Percentiles rank a stretch among this genome's conserved stretches.
Evolutionary conservation across 441 rosid species (phyloP).

Genomic region (Corymbia calophylla): DNA sequence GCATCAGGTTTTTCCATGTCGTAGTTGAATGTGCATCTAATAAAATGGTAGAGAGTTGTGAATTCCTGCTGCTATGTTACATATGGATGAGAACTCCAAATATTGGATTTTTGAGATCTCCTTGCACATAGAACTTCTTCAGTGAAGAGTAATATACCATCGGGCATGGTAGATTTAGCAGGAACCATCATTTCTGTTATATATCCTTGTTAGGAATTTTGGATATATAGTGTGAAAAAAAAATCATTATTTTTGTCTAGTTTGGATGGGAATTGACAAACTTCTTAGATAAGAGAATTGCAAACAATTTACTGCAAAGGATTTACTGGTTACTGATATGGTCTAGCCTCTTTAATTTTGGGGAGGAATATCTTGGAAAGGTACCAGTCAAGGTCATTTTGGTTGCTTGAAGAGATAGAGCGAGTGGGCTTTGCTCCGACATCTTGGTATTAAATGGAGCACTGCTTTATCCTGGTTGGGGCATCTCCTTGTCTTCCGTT

Average conservation of each 20-base stretch:
- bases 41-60: background rate
- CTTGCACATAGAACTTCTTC: background rate
- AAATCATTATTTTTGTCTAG: background rate
- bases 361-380: background rate
- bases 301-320: background rate
- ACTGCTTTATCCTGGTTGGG: background rate
- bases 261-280: background rate
- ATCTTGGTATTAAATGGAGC: background rate
- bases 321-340: background rate
- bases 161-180: background rate
- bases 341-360: background rate
- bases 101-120: background rate
- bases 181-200: background rate
- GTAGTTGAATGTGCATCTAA: background rate
- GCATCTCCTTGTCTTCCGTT: background rate
- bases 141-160: background rate
- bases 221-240: background rate
- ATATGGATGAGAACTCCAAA: background rate
- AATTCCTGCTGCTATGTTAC: background rate
- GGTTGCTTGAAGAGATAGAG: background rate
- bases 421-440: background rate
- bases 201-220: background rate
- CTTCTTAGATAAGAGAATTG: background rate
- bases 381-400: background rate
- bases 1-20: conserved; percentile 51